These are phyloP conservation scores for Tetraselmis chui DNA, from an alignment of 139 green algal species.

Conservation along the genomic window DNA sequence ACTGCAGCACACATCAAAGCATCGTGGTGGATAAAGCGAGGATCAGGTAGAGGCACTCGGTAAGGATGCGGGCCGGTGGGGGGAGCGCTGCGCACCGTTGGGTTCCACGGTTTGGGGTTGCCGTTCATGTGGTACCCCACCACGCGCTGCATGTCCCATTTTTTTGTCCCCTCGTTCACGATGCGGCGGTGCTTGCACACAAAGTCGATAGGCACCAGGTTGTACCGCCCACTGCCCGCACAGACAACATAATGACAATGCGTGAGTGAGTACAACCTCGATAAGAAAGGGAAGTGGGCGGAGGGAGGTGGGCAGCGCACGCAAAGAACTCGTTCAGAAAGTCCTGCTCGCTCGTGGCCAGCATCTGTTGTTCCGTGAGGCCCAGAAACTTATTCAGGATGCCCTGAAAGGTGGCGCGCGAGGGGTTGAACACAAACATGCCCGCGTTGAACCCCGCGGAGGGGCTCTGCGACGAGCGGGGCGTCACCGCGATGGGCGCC, in stretches of 20 bases:
- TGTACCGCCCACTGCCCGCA: neutral
- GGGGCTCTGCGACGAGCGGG: conserved; percentile 1
- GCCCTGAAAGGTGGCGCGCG: neutral
- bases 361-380: conserved; percentile 9
- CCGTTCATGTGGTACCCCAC: conserved; percentile 28
- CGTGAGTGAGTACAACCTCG: too few relatives aligned
- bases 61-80: too few relatives aligned
- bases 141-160: conserved; percentile 19
- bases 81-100: neutral
- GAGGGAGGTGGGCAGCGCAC: too few relatives aligned
- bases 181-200: conserved; percentile 20
- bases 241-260: too few relatives aligned
- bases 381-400: conserved; percentile 1
- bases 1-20: neutral
- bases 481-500: conserved; percentile 6
- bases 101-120: conserved; percentile 18
- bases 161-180: conserved; percentile 4
- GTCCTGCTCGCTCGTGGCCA: conserved; percentile 18
- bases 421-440: conserved; percentile 13
- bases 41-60: too few relatives aligned
- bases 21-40: too few relatives aligned
- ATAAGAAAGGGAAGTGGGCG: too few relatives aligned
- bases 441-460: conserved; percentile 18
- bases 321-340: conserved; percentile 19
- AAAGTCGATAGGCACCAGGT: conserved; percentile 13